These are phyloP conservation scores for Arabidopsis suecica DNA, from an alignment of 345 rosid genomes.

Conservation along the genomic window DNA sequence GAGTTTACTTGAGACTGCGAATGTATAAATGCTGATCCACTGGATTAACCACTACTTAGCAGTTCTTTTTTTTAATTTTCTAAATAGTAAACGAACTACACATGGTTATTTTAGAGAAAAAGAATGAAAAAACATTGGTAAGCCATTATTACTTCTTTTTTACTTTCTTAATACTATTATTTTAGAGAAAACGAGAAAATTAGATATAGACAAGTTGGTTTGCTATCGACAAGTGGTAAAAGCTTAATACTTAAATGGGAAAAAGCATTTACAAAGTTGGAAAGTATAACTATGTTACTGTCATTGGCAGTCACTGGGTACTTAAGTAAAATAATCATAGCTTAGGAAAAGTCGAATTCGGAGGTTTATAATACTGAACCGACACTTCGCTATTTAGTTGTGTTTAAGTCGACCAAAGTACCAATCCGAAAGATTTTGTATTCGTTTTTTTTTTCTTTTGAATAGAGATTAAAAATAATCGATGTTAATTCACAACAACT, in stretches of 20 bases:
- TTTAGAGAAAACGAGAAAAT: slow-evolving; percentile 1
- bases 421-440: neutral
- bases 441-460: neutral
- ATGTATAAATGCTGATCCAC: slow-evolving; percentile 6
- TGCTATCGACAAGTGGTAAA: slow-evolving; percentile 9
- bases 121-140: neutral
- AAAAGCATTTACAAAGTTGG: neutral
- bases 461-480: neutral
- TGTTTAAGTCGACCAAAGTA: slow-evolving; percentile 6
- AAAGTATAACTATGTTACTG: slow-evolving; percentile 11
- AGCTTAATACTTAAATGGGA: neutral
- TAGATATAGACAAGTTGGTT: neutral
- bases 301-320: neutral
- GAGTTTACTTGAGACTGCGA: neutral
- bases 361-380: neutral
- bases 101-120: slow-evolving; percentile 4
- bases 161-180: slow-evolving; percentile 25
- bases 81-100: slow-evolving; percentile 22
- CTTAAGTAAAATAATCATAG: neutral
- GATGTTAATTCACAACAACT: neutral
- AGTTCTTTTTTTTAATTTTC: neutral
- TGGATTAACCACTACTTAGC: neutral
- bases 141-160: neutral
- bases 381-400: neutral
- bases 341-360: neutral